Conservation (phyloP, 352 stramenopile genomes). For the Hyaloperonospora brassicae region DNA sequence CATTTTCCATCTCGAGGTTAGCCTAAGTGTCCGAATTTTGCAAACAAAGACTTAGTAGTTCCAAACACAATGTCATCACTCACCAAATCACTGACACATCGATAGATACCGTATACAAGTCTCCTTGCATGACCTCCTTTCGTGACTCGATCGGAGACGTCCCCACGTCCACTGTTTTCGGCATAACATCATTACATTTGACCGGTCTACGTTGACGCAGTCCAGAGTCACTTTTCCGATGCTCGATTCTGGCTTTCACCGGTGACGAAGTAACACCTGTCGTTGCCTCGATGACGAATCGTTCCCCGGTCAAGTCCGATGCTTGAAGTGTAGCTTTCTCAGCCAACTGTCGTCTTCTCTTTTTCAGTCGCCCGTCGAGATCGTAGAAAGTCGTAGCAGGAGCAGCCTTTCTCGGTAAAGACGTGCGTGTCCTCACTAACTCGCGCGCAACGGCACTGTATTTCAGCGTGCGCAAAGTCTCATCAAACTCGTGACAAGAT, state of each 20-base stretch:
- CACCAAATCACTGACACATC: neutral
- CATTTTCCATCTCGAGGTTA: constrained; percentile 53
- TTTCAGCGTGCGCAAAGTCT: constrained; percentile 92
- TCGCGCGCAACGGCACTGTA: constrained; percentile 90
- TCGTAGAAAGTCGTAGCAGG: constrained; percentile 39
- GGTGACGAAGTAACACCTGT: constrained; percentile 7
- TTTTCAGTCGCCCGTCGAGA: constrained; percentile 43
- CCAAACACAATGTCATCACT: constrained; percentile 1
- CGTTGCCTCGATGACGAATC: constrained; percentile 1
- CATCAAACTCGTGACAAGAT: constrained; percentile 90
- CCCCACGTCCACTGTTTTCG: constrained; percentile 13
- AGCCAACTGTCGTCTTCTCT: constrained; percentile 22
- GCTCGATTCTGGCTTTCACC: constrained; percentile 8
- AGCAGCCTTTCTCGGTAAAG: constrained; percentile 29
- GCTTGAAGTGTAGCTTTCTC: constrained; percentile 10
- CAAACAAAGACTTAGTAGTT: constrained; percentile 3
- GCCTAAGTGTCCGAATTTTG: constrained; percentile 9
- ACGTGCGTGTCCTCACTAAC: constrained; percentile 63
- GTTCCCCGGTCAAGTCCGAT: constrained; percentile 6
- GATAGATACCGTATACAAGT: constrained; percentile 22
- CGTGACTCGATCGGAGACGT: constrained; percentile 31
- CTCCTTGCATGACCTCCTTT: constrained; percentile 19
- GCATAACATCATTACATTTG: constrained; percentile 7
- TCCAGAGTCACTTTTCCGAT: constrained; percentile 14
- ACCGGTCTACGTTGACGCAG: constrained; percentile 2